Evolutionary conservation across 2,329 filamentous ascomycete genomes (phyloP).

Genomic region (Thelonectria discophora): DNA sequence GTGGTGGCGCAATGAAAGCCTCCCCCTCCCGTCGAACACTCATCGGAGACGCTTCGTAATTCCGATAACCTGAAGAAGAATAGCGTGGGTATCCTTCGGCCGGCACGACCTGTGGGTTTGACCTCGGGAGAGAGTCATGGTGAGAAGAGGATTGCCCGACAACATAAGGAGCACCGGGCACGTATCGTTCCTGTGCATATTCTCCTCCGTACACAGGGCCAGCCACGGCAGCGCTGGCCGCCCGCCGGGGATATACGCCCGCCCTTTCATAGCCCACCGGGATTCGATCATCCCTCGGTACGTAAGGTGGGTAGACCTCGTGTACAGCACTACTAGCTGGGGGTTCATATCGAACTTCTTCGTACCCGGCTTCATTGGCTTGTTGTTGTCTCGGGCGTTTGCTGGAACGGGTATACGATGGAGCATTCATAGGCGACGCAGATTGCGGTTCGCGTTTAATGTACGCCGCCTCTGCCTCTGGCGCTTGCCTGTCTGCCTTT

Average conservation of each 20-base stretch:
- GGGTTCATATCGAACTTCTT: conserved; percentile 55
- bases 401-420: conserved; percentile 61
- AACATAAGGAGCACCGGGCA: conserved; percentile 43
- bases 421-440: conserved; percentile 65
- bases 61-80: conserved; percentile 56
- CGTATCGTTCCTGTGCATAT: conserved; percentile 46
- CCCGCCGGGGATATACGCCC: conserved; percentile 37
- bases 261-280: conserved; percentile 48
- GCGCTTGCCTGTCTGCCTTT: conserved; percentile 60
- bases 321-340: conserved; percentile 48
- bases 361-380: conserved; percentile 40
- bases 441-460: conserved; percentile 74
- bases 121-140: conserved; percentile 35
- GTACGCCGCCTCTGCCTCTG: conserved; percentile 57
- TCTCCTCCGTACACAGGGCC: conserved; percentile 46
- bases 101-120: conserved; percentile 52
- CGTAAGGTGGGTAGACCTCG: conserved; percentile 45
- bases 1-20: conserved; percentile 60
- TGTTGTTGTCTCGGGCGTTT: conserved; percentile 65
- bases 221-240: conserved; percentile 39
- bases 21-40: conserved; percentile 60
- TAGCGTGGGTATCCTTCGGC: conserved; percentile 54
- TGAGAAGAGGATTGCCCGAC: conserved; percentile 49
- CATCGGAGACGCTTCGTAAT: conserved; percentile 54
- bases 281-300: conserved; percentile 44